phyloP scores from a whole-genome alignment of 2,329 filamentous ascomycete genomes.

The Lachnum nothofagi region DNA sequence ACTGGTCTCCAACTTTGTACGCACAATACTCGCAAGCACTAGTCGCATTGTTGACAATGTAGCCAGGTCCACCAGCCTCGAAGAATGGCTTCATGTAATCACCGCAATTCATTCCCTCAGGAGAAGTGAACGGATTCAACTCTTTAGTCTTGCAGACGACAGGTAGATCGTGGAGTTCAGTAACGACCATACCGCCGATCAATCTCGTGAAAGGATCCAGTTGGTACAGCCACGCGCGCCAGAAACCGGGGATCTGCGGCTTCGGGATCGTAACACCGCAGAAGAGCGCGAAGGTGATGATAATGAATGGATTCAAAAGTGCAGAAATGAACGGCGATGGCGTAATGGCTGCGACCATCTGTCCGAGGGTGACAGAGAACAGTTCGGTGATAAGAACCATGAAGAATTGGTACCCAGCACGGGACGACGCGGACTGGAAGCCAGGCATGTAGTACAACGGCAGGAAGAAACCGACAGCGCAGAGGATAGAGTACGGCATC shows the following conservation, averaged over 20 bases:
- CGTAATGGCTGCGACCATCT: conserved; percentile 70
- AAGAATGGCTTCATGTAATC: conserved; percentile 74
- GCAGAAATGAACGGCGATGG: conserved; percentile 74
- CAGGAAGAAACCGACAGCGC: conserved; percentile 74
- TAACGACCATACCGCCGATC: conserved; percentile 74
- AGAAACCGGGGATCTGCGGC: conserved; percentile 72
- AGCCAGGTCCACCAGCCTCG: conserved; percentile 61
- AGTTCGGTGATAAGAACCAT: conserved; percentile 78
- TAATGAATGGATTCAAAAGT: conserved; percentile 75
- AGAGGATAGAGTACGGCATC: conserved; percentile 76
- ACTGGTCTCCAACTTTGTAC: conserved; percentile 74
- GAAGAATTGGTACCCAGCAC: conserved; percentile 82
- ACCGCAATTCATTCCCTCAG: conserved; percentile 61
- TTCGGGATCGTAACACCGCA: conserved; percentile 80
- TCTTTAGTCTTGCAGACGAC: conserved; percentile 60
- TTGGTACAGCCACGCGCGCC: conserved; percentile 75
- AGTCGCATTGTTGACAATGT: conserved; percentile 62
- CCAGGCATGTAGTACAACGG: conserved; percentile 82
- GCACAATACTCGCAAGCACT: conserved; percentile 74
- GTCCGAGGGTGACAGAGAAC: conserved; percentile 76
- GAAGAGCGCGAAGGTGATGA: conserved; percentile 79
- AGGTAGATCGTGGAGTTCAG: conserved; percentile 61
- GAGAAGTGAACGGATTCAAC: conserved; percentile 64
- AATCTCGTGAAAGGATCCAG: conserved; percentile 79
- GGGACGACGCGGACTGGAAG: conserved; percentile 55